Base-by-base conservation (phyloP, 1,284 basidiomycete species). In the Ceratobasidium sp. region DNA sequence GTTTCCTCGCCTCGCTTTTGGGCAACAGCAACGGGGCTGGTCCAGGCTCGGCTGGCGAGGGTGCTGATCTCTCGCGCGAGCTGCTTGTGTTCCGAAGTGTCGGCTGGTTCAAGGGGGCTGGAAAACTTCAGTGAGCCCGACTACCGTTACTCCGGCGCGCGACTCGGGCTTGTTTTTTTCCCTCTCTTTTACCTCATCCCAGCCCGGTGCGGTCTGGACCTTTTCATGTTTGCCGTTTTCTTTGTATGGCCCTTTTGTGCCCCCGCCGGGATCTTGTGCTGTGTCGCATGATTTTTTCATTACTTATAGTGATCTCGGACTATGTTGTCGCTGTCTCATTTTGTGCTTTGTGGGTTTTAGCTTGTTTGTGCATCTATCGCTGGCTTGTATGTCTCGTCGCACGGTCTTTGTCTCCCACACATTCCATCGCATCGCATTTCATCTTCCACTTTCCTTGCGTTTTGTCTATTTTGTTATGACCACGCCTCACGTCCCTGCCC, bases 21-120 rank as follows among this genome's bases (percentile, higher is more conserved):
- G 53, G 66, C 24, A 41, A 41, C 54, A 19, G 53, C 39, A 56
- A 69, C 27, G 39, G 19, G 31, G 31, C 51, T 19, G 29, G 61
- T 19, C 37, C 66, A 22, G 66, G 66, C 16, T 69, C 66, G 5
- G 41, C 66, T 19, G 39, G 66, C 53, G 66, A 69, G 37, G 54
- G 66, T 53, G 66, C 66, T 14, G 66, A 69, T 41, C 66, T 69
- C 51, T 37, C 66, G 49, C 66, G 66, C n/a, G 66, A 69, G 53
- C 37, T 69, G 24, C 66, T 69, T 27, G 66, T 69, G 66, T 69
- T 69, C 66, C 66, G 66, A 53, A 69, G 66, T 39, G 66, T 69
- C 19, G 51, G 51, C 8, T 69, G 66, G 66, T 69, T 69, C 66
- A 69, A 48, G 48, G 66, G 66, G 22, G 64, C 46, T 51, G 48